phyloP scores from a whole-genome alignment of 129 eudicot genomes.

The Saussurea involucrata region DNA sequence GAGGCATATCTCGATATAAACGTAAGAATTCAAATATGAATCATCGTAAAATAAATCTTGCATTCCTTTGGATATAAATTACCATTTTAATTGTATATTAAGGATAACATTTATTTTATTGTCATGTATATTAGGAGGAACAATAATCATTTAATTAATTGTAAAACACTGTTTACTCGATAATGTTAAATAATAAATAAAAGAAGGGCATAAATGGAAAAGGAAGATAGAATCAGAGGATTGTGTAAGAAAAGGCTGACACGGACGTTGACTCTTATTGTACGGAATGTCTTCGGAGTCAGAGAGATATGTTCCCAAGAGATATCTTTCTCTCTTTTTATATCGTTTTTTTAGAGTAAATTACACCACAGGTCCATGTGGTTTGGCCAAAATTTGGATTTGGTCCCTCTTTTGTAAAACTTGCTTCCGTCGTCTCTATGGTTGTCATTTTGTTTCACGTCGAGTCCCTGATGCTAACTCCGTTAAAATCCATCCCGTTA shows the following conservation, averaged over 20 bases:
- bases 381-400: no score
- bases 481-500: no score
- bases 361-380: no score
- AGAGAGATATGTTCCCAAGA: conserved; percentile 45
- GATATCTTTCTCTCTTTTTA: conserved; percentile 17
- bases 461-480: no score
- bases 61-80: no score
- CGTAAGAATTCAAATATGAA: neutral
- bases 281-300: conserved; percentile 51
- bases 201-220: conserved; percentile 27
- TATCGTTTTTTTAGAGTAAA: neutral
- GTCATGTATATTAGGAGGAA: neutral
- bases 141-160: neutral
- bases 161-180: neutral
- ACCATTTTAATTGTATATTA: no score
- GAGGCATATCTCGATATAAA: no score
- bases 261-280: conserved; percentile 58
- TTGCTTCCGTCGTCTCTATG: no score
- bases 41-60: no score
- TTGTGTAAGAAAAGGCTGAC: conserved; percentile 51
- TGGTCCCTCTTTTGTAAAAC: no score
- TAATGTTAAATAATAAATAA: neutral
- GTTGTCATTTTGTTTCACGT: no score
- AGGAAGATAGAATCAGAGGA: conserved; percentile 14
- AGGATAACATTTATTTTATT: neutral